These are phyloP conservation scores for Tremella fuciformis DNA, from an alignment of 768 basidiomycete genomes.

Conservation along the genomic window DNA sequence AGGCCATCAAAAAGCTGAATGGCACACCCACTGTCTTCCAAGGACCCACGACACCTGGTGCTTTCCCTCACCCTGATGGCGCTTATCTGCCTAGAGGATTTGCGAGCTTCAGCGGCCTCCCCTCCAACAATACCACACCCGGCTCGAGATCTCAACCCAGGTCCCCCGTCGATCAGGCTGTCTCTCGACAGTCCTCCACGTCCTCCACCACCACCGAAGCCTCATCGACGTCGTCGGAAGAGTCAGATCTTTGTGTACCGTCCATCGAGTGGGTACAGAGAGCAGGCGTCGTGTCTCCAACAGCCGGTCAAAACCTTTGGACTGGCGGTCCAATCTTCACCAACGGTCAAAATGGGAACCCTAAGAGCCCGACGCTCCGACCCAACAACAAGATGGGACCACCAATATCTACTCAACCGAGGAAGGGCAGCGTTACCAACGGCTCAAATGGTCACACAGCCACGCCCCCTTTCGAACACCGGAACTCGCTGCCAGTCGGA, in stretches of 20 bases:
- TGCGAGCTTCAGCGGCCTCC: slow-evolving; percentile 20
- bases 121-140: slow-evolving; percentile 13
- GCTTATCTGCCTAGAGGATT: slow-evolving; percentile 27
- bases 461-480: slow-evolving; percentile 6
- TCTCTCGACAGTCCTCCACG: slow-evolving; percentile 38
- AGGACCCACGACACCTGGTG: slow-evolving; percentile 12
- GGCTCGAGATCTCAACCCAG: slow-evolving; percentile 14
- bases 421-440: slow-evolving; percentile 9
- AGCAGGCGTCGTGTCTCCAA: neutral
- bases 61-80: slow-evolving; percentile 9
- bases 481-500: slow-evolving; percentile 23
- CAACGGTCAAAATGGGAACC: neutral
- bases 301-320: neutral
- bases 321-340: neutral
- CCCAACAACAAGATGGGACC: slow-evolving; percentile 33
- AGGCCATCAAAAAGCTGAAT: slow-evolving; percentile 38
- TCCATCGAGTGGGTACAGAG: slow-evolving; percentile 41
- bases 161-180: slow-evolving; percentile 11
- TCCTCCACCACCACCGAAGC: slow-evolving; percentile 37
- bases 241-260: slow-evolving; percentile 43
- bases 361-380: slow-evolving; percentile 9
- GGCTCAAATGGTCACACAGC: slow-evolving; percentile 11
- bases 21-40: slow-evolving; percentile 39
- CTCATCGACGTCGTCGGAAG: slow-evolving; percentile 36
- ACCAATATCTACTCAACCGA: slow-evolving; percentile 17